Evolutionary conservation across 768 basidiomycete genomes (phyloP).

Genomic region (Floccularia luteovirens): DNA sequence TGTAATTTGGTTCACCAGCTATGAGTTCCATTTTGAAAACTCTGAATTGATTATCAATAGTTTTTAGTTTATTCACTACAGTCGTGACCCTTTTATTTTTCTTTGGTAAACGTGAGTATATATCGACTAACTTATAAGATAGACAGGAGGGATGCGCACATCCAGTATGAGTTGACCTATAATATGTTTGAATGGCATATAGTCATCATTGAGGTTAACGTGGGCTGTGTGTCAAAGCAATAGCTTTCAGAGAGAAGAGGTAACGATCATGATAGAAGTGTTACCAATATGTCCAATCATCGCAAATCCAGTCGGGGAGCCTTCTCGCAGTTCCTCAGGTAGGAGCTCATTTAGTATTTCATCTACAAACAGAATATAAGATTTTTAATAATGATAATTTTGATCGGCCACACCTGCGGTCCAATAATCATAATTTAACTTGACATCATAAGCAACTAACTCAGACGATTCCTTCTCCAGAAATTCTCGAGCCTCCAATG

Average conservation of each 20-base stretch:
- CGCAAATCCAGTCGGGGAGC: constrained; percentile 83
- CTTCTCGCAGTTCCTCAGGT: constrained; percentile 69
- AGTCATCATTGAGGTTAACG: constrained; percentile 84
- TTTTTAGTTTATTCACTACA: constrained; percentile 92
- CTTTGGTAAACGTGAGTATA: constrained; percentile 26
- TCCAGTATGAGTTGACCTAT: constrained; percentile 93
- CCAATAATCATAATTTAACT: constrained; percentile 86
- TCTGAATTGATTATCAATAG: constrained; percentile 79
- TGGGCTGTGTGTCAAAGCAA: constrained; percentile 50
- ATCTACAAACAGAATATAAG: constrained; percentile 35
- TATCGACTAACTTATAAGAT: constrained; percentile 2
- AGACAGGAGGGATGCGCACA: no score
- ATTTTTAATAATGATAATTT: not conserved
- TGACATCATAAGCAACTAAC: constrained; percentile 50
- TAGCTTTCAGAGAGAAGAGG: constrained; percentile 2
- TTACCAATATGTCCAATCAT: constrained; percentile 86
- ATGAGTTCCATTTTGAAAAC: constrained; percentile 96
- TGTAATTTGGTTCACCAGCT: constrained; percentile 81
- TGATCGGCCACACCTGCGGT: constrained; percentile 48
- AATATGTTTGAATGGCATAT: constrained; percentile 82
- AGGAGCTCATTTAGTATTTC: constrained; percentile 80
- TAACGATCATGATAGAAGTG: constrained; percentile 9
- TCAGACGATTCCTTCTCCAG: constrained; percentile 48
- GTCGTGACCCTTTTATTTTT: constrained; percentile 83
- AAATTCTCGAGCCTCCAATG: constrained; percentile 44